These are phyloP conservation scores for Aleurites moluccanus DNA, from an alignment of 441 rosid genomes.

Conservation along the genomic window DNA sequence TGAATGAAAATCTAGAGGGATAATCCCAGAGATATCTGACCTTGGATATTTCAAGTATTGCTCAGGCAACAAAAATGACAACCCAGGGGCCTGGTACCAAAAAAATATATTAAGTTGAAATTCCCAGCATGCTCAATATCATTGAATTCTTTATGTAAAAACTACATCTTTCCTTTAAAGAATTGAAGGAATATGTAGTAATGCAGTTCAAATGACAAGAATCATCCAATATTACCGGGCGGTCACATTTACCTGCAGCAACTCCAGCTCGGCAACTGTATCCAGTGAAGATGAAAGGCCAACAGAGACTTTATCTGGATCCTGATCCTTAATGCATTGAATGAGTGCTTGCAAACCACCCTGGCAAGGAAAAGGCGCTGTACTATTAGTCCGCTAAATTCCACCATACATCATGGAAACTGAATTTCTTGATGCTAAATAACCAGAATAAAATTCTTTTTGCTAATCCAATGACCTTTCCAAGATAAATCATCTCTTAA, in stretches of 20 bases:
- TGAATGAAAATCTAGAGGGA: conserved; percentile 4
- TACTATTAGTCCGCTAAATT: conserved; percentile 24
- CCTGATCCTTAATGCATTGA: conserved; percentile 73
- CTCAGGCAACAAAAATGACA: conserved; percentile 85
- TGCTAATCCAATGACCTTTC: not conserved
- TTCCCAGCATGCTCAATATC: conserved; percentile 15
- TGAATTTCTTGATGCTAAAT: not conserved
- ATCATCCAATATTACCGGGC: not conserved
- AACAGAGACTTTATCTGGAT: conserved; percentile 89
- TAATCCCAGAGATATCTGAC: conserved; percentile 37
- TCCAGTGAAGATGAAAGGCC: conserved; percentile 84
- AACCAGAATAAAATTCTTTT: not conserved
- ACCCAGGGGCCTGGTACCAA: conserved; percentile 81
- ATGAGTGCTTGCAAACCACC: conserved; percentile 85
- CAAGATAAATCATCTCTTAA: conserved; percentile 16
- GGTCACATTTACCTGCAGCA: conserved; percentile 66
- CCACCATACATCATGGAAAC: conserved; percentile 21
- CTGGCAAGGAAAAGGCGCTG: conserved; percentile 38
- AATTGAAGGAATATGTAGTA: not conserved
- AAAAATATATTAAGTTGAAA: conserved; percentile 22
- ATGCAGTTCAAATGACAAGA: conserved; percentile 15
- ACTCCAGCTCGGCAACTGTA: conserved; percentile 80
- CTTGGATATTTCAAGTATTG: conserved; percentile 89
- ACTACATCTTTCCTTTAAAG: not conserved
- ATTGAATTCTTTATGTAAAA: conserved; percentile 3